These are phyloP conservation scores for Debaryomyces sp. DNA, from an alignment of 1,139 yeast genomes.

Conservation along the genomic window DNA sequence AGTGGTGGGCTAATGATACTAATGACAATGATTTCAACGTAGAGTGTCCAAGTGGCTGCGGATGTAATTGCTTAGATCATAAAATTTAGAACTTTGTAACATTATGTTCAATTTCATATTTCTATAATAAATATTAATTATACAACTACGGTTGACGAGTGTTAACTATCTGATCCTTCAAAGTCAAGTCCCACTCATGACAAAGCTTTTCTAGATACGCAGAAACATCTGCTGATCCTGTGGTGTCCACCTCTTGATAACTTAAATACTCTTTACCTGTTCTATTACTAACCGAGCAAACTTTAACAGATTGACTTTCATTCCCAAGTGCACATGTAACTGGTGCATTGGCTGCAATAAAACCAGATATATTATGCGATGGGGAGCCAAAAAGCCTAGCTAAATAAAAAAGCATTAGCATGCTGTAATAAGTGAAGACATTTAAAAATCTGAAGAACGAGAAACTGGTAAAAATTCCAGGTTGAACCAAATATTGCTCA, in stretches of 20 bases:
- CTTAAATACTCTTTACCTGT: slow-evolving; percentile 67
- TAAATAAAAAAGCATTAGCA: slow-evolving; percentile 81
- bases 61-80: slow-evolving; percentile 64
- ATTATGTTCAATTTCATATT: neutral
- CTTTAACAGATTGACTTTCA: slow-evolving; percentile 57
- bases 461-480: slow-evolving; percentile 89
- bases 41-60: slow-evolving; percentile 91
- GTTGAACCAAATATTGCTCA: slow-evolving; percentile 79
- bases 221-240: slow-evolving; percentile 67
- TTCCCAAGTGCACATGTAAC: slow-evolving; percentile 37
- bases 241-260: slow-evolving; percentile 55
- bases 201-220: slow-evolving; percentile 53
- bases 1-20: slow-evolving; percentile 66
- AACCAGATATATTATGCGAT: slow-evolving; percentile 87
- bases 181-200: slow-evolving; percentile 54
- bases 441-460: slow-evolving; percentile 79
- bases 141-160: slow-evolving; percentile 37
- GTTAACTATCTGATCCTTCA: slow-evolving; percentile 70
- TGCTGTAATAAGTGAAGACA: slow-evolving; percentile 77
- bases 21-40: slow-evolving; percentile 35
- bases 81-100: slow-evolving; percentile 11
- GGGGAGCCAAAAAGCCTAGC: slow-evolving; percentile 83
- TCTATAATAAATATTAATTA: slow-evolving; percentile 3
- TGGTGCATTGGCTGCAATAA: slow-evolving; percentile 88
- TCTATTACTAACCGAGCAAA: slow-evolving; percentile 71